These are phyloP conservation scores for Pseudogymnoascus sp. DNA, from an alignment of 2,329 filamentous ascomycete genomes.

Conservation along the genomic window DNA sequence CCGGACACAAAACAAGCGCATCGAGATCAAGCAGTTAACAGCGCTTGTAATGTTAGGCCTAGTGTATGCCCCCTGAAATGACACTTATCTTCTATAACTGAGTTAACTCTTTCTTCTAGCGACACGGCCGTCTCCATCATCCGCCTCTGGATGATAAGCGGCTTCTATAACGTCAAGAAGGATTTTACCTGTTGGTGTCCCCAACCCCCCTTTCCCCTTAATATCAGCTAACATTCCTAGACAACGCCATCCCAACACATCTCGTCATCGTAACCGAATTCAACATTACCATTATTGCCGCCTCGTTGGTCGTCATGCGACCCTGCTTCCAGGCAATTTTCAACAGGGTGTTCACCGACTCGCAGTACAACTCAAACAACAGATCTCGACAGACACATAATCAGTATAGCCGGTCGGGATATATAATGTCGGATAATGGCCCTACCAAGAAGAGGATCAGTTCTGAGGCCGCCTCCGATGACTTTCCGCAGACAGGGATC, in stretches of 20 bases:
- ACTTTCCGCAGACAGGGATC: not conserved
- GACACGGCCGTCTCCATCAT: not conserved
- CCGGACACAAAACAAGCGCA: not conserved
- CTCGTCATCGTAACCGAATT: constrained; percentile 14
- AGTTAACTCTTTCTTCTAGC: not conserved
- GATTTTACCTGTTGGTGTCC: not conserved
- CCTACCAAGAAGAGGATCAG: not conserved
- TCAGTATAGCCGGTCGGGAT: constrained; percentile 1
- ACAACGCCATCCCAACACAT: constrained; percentile 8
- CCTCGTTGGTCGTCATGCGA: constrained; percentile 16
- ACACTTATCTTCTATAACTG: not conserved
- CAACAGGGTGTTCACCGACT: constrained; percentile 1
- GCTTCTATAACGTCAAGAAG: not conserved
- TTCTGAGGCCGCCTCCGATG: not conserved
- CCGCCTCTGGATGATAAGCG: constrained; percentile 5
- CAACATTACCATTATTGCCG: constrained; percentile 16
- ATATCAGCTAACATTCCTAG: not conserved
- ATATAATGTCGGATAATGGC: not conserved
- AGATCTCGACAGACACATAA: not conserved
- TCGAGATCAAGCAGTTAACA: constrained; percentile 14
- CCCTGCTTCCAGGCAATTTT: constrained; percentile 12
- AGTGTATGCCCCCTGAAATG: constrained; percentile 10
- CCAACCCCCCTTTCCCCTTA: not conserved
- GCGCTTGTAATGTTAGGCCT: constrained; percentile 14
- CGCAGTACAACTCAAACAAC: not conserved